Evolutionary conservation across 176 grass and related monocot genomes (phyloP).

Genomic region (Miscanthus lutarioriparius): DNA sequence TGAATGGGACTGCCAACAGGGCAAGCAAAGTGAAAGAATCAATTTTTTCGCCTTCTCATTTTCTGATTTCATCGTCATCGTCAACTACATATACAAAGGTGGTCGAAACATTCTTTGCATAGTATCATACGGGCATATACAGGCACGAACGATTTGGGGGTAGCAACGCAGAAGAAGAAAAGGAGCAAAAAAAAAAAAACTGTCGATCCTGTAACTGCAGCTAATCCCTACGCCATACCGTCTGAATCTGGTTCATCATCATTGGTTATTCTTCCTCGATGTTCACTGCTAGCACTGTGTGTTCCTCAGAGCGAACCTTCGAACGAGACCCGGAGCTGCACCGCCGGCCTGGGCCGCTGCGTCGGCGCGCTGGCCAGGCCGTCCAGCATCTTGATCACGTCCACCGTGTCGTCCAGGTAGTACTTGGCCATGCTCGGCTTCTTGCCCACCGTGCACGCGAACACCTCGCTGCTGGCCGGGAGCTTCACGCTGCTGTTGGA

Average conservation of each 20-base stretch:
- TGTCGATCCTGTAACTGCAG: slow-evolving; percentile 42
- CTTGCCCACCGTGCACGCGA: slow-evolving; percentile 92
- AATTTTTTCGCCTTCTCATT: not conserved
- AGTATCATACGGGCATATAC: slow-evolving; percentile 35
- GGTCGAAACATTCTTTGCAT: slow-evolving; percentile 19
- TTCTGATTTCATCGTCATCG: slow-evolving; percentile 41
- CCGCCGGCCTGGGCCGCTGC: slow-evolving; percentile 37
- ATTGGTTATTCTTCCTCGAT: slow-evolving; percentile 34
- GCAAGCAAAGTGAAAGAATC: slow-evolving; percentile 30
- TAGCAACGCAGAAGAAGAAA: not conserved
- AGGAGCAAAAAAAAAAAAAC: not conserved
- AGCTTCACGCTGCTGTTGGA: slow-evolving; percentile 46
- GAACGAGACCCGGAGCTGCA: slow-evolving; percentile 70
- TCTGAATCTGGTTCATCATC: slow-evolving; percentile 29
- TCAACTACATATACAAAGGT: slow-evolving; percentile 52
- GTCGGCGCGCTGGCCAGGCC: slow-evolving; percentile 57
- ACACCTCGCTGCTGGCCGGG: slow-evolving; percentile 67
- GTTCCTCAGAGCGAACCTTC: slow-evolving; percentile 60
- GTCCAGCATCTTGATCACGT: slow-evolving; percentile 94
- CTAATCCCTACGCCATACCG: slow-evolving; percentile 46
- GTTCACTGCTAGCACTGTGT: not conserved
- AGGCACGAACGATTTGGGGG: slow-evolving; percentile 19
- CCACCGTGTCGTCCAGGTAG: slow-evolving; percentile 89
- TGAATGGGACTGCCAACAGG: slow-evolving; percentile 2
- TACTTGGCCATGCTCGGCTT: slow-evolving; percentile 99